Evolutionary conservation across 2,329 filamentous ascomycete species (phyloP), one percentile per base, ranked within the genome.

Genomic region (Ceratocystis alfenasii): DNA sequence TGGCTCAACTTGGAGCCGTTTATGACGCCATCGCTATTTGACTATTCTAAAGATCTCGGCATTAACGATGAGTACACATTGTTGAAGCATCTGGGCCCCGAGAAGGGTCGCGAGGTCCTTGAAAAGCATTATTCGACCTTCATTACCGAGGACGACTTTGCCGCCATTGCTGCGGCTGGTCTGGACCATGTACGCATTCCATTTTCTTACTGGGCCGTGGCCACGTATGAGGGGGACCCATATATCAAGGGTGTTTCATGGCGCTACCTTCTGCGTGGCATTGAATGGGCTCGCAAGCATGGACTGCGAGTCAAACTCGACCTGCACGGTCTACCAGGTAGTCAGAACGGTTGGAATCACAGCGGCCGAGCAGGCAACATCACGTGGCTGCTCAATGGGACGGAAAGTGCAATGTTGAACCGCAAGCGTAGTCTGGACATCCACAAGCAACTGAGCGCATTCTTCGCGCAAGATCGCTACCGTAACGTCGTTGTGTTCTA

Each of bases 1-100:
- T 90, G 87, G 87, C 78, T 90, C 1, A 84, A 83, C 4, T 76
- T 89, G 30, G 87, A 90, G 73, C 88, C 88, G 0, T 89, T 88
- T 73, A 90, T 90, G 70, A 87, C 85, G 1, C 88, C 88, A 0
- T 90, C 87, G 0, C 78, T 88, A 57, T 90, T 90, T 74, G 77
- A 80, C 64, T 71, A 73, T 45, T 86, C 69, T 64, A 10, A 10
- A n/a, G 7, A 36, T 2, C 63, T 66, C 7, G 72, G 71, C 45
- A 69, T 80, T 57, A 72, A 81, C 12, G 80, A 82, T 68, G 80
- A 82, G 69, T 82, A 76, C 70, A 82, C 80, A 0, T 73, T 82
- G n/a, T 73, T 74, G 25, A 66, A 82, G 69, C 76, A 77, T 60
- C 75, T 84, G 5, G 81, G 81, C 2, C 72, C 74, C 22, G 55